Evolutionary conservation across 495 filamentous ascomycete species (phyloP), one percentile per base, ranked within the genome.

Genomic region (Daldinia vernicosa): DNA sequence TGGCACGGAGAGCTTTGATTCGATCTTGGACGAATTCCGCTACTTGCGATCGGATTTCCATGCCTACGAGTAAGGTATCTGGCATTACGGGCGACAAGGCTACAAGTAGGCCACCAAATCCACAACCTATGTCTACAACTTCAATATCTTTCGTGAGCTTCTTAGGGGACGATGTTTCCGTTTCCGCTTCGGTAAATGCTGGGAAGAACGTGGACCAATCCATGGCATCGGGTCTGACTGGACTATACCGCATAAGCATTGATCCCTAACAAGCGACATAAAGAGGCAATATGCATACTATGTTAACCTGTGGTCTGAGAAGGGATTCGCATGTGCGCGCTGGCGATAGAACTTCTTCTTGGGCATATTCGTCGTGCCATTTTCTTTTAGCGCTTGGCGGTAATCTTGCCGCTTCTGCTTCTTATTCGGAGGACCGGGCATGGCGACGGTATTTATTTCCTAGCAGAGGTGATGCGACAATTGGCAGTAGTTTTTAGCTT

Each of bases 101-200:
- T 61, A 98, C 89, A 12, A 97, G 85, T 62, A 99, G 81, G 9
- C 95, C 95, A 28, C 95, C 95, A 78, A 94, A 99, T 19, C 95
- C 95, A 77, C 95, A 99, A 14, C 95, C 95, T 69, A 99, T 97
- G 83, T 99, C 95, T 60, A 93, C 94, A n/a, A 99, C 87, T 74
- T 97, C 93, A 17, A 99, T 89, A 60, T 90, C 83, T 71, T 90
- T 88, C 22, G 82, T 80, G 28, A 94, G 75, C 19, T 83, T 79
- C 74, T 56, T 82, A 69, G 17, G 80, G 59, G 52, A 52, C 14
- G 52, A 56, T 14, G 4, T 69, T 55, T 59, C 71, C 45, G 4
- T 69, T 55, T 59, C 71, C 45, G 27, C 59, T 70, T 62, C 35
- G 32, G n/a, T 66, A 64, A 88, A 94, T 45, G 89, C 85, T n/a